These are phyloP conservation scores for Juglanconis sp. DNA, from an alignment of 2,329 filamentous ascomycete genomes.

Conservation along the genomic window DNA sequence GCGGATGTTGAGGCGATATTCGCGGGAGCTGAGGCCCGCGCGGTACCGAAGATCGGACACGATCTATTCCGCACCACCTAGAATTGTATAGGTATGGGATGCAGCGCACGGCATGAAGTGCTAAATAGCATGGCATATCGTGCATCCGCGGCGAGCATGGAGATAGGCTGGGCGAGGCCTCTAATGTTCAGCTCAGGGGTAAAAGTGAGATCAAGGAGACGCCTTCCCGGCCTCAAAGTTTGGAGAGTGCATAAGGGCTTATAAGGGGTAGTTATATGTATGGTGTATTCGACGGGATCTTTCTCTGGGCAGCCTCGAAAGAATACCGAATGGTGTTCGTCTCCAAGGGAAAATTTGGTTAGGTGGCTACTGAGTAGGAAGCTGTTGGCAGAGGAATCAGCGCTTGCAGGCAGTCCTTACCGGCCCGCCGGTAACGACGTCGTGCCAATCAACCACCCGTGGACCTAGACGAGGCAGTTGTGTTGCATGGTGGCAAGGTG, in stretches of 20 bases:
- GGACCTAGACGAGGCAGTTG: neutral
- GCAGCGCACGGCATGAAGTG: constrained; percentile 4
- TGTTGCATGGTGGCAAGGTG: neutral
- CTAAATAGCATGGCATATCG: constrained; percentile 6
- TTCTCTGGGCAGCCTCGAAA: neutral
- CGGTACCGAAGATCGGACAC: no score
- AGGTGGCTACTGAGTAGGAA: neutral
- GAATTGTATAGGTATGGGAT: neutral
- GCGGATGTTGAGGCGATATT: no score
- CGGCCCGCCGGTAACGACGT: neutral
- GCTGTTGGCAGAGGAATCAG: neutral
- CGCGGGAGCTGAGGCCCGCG: no score
- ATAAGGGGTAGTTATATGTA: no score
- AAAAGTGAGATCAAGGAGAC: neutral
- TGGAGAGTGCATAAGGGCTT: no score
- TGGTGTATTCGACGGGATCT: neutral
- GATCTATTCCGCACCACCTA: no score
- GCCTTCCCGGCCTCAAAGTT: no score
- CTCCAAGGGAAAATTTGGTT: no score
- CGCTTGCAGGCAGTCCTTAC: neutral
- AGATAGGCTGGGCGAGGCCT: constrained; percentile 2
- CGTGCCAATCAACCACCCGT: neutral
- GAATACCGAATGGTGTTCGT: neutral
- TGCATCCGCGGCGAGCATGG: neutral
- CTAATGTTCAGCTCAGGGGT: constrained; percentile 14